A percentile compares a stretch with the other conserved stretches of the same genome.
Evolutionary conservation across 1,284 basidiomycete genomes (phyloP).

Genomic region (Austroboletus novae-zelandiae): DNA sequence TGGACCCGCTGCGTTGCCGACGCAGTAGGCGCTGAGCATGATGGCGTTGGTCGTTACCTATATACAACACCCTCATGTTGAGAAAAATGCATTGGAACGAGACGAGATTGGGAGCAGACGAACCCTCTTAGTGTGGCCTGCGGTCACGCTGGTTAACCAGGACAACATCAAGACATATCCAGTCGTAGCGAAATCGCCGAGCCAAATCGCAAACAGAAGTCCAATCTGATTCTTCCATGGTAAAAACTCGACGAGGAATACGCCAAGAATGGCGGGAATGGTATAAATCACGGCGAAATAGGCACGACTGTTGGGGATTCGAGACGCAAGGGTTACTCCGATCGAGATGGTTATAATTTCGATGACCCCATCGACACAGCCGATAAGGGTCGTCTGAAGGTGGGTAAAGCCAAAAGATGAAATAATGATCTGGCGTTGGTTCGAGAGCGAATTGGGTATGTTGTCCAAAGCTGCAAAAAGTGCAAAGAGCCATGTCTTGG

Average conservation of each 20-base stretch:
- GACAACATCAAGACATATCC: slow-evolving; percentile 58
- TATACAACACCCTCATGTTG: neutral
- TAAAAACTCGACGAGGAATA: slow-evolving; percentile 60
- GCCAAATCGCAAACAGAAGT: slow-evolving; percentile 58
- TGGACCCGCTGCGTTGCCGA: slow-evolving; percentile 67
- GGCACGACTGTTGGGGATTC: slow-evolving; percentile 54
- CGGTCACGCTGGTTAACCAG: slow-evolving; percentile 67
- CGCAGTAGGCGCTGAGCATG: slow-evolving; percentile 67
- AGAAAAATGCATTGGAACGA: neutral
- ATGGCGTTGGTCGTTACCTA: slow-evolving; percentile 64
- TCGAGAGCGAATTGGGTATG: slow-evolving; percentile 69
- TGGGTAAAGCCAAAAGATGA: slow-evolving; percentile 64
- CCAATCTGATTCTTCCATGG: slow-evolving; percentile 65
- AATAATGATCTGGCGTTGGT: slow-evolving; percentile 68
- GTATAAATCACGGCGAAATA: slow-evolving; percentile 59
- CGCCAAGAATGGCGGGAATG: slow-evolving; percentile 60
- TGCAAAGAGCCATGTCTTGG: slow-evolving; percentile 72
- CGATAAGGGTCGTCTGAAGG: slow-evolving; percentile 67
- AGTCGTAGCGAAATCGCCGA: slow-evolving; percentile 56
- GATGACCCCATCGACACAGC: slow-evolving; percentile 64
- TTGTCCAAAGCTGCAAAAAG: slow-evolving; percentile 62
- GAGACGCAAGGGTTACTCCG: slow-evolving; percentile 52
- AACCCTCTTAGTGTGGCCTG: slow-evolving; percentile 71
- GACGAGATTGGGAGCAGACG: neutral
- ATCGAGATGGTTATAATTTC: slow-evolving; percentile 63